Base-by-base conservation (phyloP, 441 rosid species). In the Mallotus japonicus region DNA sequence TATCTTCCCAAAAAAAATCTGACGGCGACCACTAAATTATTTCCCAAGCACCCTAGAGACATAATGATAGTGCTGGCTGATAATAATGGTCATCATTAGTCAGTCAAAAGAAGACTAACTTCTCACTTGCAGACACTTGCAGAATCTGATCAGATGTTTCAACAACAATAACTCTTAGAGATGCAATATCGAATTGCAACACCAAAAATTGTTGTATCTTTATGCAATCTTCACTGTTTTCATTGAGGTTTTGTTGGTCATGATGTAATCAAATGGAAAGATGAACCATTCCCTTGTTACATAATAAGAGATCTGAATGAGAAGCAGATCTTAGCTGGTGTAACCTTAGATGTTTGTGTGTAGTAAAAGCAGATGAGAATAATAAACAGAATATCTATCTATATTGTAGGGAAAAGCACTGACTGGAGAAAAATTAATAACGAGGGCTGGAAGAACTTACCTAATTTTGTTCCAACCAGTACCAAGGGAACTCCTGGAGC, bases 381-480 rank as follows among this genome's bases (percentile, higher is more conserved):
- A 28, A 47, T 13, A 24, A 44, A 47, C n/a, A 58, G 19, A 53
- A 54, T 16, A 54, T 54, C 17, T 54, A 17, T 54, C 13, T 10
- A 54, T 54, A n/a, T n/a, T 5, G 2, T 2, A 3, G 8, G 14
- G 42, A 28, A 67, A 8, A n/a, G 20, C 70, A 16, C 22, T 20
- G 56, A 9, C 42, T 60, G 44, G n/a, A 62, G 28, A 34, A 65
- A 47, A 6, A 67, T 50, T n/a, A 24, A 37, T 5, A 28, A 17
- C 54, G 53, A 16, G 60, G 65, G 61, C 20, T 51, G 13, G 42
- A 67, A 55, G 17, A 37, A 73, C 87, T 86, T 70, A 91, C 99
- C 99, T 80, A 93, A 71, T 87, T 95, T 95, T 77, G 99, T 93
- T 58, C 98, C 99, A 19, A 89, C 98, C 69, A 95, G 87, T 42